These are phyloP conservation scores for Blastomyces silverae DNA, from an alignment of 2,329 filamentous ascomycete species.

Conservation along the genomic window DNA sequence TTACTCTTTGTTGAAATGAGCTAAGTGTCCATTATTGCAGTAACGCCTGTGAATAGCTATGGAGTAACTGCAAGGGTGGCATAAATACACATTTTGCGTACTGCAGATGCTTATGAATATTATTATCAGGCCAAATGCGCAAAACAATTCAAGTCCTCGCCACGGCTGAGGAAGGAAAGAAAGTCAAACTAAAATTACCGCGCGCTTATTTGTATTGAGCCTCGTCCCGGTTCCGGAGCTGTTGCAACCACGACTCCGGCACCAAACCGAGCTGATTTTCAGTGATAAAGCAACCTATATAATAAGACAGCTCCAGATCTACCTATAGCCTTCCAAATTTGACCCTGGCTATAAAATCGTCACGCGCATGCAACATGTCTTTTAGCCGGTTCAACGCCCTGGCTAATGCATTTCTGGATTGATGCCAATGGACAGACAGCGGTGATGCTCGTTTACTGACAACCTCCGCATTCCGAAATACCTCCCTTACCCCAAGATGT, in stretches of 20 bases:
- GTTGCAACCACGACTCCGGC: too few relatives aligned
- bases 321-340: neutral
- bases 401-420: neutral
- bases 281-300: too few relatives aligned
- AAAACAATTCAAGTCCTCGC: too few relatives aligned
- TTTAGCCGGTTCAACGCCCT: neutral
- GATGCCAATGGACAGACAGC: neutral
- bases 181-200: too few relatives aligned
- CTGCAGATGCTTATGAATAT: too few relatives aligned
- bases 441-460: constrained; percentile 1
- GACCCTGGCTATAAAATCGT: neutral
- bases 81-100: neutral
- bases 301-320: neutral
- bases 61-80: neutral
- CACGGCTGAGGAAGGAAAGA: too few relatives aligned
- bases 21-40: neutral
- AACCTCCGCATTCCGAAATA: neutral
- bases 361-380: neutral
- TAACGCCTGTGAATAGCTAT: neutral
- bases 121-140: too few relatives aligned
- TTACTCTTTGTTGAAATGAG: too few relatives aligned
- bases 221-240: too few relatives aligned
- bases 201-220: too few relatives aligned
- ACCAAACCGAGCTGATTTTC: too few relatives aligned
- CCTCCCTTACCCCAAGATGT: constrained; percentile 5